phyloP scores from a whole-genome alignment of 352 stramenopile species.

The Elongisporangium undulatum region DNA sequence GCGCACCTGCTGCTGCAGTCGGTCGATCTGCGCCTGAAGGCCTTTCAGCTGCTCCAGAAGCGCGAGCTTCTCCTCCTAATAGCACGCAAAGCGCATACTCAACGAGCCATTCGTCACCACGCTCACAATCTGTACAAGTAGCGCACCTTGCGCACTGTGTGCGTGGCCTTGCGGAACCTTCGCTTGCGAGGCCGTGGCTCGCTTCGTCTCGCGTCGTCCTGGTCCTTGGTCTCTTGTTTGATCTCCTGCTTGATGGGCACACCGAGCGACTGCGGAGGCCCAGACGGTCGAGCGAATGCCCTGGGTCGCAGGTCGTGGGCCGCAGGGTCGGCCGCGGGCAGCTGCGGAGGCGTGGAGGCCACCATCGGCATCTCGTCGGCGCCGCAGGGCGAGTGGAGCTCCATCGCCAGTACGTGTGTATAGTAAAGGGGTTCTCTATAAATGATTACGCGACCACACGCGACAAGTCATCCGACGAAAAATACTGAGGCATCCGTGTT shows the following conservation, averaged over 20 bases:
- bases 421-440: background rate
- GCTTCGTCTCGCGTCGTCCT: slow-evolving; percentile 19
- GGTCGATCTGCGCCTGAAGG: slow-evolving; percentile 31
- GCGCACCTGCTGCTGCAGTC: slow-evolving; percentile 21
- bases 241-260: background rate
- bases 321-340: background rate
- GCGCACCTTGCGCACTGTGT: slow-evolving; percentile 25
- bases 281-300: background rate
- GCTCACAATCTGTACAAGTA: background rate
- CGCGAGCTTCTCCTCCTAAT: slow-evolving; percentile 35
- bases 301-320: background rate
- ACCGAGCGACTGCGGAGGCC: background rate
- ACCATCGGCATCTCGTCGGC: background rate
- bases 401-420: background rate
- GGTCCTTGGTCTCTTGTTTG: background rate
- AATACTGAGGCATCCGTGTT: background rate
- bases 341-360: background rate
- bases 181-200: background rate
- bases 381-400: background rate
- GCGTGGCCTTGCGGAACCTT: slow-evolving; percentile 30
- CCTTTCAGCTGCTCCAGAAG: slow-evolving; percentile 29
- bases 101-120: background rate
- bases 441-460: background rate
- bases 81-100: background rate
- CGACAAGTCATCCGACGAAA: background rate